These are phyloP conservation scores for Leersia perrieri DNA, from an alignment of 176 grass and related monocot species.

Conservation along the genomic window DNA sequence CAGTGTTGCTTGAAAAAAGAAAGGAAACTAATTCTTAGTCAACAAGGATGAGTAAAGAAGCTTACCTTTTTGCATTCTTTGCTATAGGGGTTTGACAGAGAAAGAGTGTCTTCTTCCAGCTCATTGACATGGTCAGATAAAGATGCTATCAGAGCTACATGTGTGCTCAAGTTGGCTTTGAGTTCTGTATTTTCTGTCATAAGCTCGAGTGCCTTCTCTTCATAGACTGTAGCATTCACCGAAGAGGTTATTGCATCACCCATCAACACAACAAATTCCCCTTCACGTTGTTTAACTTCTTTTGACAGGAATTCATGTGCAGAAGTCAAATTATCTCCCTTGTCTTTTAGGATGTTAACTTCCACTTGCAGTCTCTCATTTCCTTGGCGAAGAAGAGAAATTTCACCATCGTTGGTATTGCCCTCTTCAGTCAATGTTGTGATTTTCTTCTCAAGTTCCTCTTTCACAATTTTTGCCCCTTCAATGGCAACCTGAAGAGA, in stretches of 20 bases:
- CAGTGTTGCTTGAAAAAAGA: background rate
- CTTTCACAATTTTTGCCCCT: constrained; percentile 54
- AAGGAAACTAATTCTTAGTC: background rate
- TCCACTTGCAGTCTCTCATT: constrained; percentile 47
- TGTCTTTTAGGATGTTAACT: constrained; percentile 32
- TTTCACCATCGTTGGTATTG: constrained; percentile 42
- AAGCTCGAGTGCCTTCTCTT: constrained; percentile 63
- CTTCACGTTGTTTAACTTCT: constrained; percentile 55
- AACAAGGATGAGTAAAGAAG: constrained; percentile 1
- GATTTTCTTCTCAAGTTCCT: constrained; percentile 59
- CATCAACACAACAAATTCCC: constrained; percentile 48
- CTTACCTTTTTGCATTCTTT: constrained; percentile 44
- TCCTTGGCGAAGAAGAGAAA: constrained; percentile 36
- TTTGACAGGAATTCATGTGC: constrained; percentile 37
- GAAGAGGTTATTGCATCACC: constrained; percentile 48
- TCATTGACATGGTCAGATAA: constrained; percentile 53
- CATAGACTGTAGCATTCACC: constrained; percentile 48
- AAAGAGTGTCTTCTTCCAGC: constrained; percentile 55
- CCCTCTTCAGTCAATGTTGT: constrained; percentile 29
- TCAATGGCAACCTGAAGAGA: constrained; percentile 56
- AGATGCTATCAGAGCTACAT: constrained; percentile 44
- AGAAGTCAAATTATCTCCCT: constrained; percentile 30
- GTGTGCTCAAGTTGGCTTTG: constrained; percentile 41
- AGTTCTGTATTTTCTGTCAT: constrained; percentile 60
- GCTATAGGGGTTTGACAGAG: constrained; percentile 37